phyloP scores from a whole-genome alignment of 345 rosid species.

The Acer saccharum region DNA sequence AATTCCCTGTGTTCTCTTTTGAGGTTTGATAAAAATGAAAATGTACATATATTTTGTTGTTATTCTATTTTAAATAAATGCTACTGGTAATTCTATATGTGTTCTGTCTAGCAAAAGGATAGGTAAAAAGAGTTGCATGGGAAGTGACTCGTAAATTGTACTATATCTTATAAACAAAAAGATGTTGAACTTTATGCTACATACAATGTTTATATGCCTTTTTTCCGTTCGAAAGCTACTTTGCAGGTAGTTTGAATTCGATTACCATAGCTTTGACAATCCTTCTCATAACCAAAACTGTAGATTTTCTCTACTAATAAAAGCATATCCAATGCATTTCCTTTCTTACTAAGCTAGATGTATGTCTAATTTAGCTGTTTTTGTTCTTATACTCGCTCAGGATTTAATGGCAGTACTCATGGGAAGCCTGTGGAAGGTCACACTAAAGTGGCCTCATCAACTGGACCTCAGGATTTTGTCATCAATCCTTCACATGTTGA shows the following conservation, averaged over 20 bases:
- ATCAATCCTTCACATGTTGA: constrained; percentile 54
- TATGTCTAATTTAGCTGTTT: constrained; percentile 13
- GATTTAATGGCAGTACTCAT: constrained; percentile 38
- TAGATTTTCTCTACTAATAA: not conserved
- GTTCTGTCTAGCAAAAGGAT: not conserved
- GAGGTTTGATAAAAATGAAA: not conserved
- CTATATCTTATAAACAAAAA: not conserved
- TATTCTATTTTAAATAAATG: not conserved
- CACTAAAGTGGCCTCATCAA: constrained; percentile 36
- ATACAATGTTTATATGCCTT: not conserved
- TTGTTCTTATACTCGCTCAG: constrained; percentile 36
- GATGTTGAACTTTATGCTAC: not conserved
- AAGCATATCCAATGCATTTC: not conserved
- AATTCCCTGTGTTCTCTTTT: not conserved
- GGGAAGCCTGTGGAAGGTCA: constrained; percentile 41
- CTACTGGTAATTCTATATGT: not conserved
- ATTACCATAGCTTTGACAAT: not conserved
- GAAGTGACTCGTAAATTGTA: not conserved
- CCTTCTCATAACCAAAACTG: not conserved
- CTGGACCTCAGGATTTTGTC: constrained; percentile 48
- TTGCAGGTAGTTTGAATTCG: not conserved
- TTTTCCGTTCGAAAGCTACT: not conserved
- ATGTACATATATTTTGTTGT: not conserved
- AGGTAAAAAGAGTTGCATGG: not conserved
- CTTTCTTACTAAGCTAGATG: not conserved